Percentiles rank a stretch among this genome's conserved stretches.
These are phyloP conservation scores for Vitis cinerea DNA, from an alignment of 164 flowering plant genomes.

Conservation along the genomic window DNA sequence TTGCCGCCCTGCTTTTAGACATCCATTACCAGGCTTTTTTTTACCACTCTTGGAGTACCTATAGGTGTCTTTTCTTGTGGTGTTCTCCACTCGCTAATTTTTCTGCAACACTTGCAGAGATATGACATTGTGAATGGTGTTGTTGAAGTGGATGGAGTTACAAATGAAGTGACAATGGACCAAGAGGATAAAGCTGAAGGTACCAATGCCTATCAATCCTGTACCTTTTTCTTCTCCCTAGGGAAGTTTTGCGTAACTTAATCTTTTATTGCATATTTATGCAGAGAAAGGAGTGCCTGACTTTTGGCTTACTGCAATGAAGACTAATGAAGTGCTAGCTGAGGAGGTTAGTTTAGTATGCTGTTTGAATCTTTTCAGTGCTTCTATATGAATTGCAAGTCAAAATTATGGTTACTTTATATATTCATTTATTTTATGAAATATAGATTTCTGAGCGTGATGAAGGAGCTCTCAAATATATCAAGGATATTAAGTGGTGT, in stretches of 20 bases:
- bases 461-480: slow-evolving; percentile 85
- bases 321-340: slow-evolving; percentile 66
- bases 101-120: slow-evolving; percentile 40
- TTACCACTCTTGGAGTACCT: neutral
- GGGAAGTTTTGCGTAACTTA: neutral
- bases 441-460: slow-evolving; percentile 79
- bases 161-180: slow-evolving; percentile 34
- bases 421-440: slow-evolving; percentile 4
- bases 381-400: neutral
- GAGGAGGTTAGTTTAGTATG: slow-evolving; percentile 55
- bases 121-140: slow-evolving; percentile 82
- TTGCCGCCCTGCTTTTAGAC: too few species aligned
- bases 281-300: slow-evolving; percentile 88
- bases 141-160: slow-evolving; percentile 64
- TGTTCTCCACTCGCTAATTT: neutral
- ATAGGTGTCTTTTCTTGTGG: neutral
- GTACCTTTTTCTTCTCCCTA: neutral
- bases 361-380: neutral
- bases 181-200: slow-evolving; percentile 50
- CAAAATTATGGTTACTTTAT: neutral
- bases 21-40: neutral
- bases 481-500: slow-evolving; percentile 84
- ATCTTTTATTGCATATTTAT: slow-evolving; percentile 1
- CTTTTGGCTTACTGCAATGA: slow-evolving; percentile 90
- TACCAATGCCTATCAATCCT: slow-evolving; percentile 3